Percentiles rank a stretch among this genome's conserved stretches.
Evolutionary conservation across 345 rosid genomes (phyloP).

Genomic region (Salix purpurea): DNA sequence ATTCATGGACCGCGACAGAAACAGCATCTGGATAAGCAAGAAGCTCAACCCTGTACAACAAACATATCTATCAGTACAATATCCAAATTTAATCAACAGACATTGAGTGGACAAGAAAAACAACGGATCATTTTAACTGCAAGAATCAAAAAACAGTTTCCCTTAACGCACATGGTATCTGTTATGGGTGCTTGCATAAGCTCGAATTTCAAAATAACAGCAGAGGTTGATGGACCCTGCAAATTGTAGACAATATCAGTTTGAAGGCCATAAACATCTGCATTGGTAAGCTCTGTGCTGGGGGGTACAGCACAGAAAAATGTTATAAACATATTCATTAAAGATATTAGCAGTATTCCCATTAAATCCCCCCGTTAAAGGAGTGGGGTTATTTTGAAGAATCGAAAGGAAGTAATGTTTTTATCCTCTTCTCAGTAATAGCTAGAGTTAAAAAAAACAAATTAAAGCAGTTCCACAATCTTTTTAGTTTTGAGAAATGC

Average conservation of each 20-base stretch:
- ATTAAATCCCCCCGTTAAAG: background rate
- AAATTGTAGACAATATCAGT: conserved; percentile 12
- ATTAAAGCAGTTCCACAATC: background rate
- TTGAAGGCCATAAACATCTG: background rate
- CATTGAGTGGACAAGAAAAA: background rate
- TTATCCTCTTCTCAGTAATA: background rate
- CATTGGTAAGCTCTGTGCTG: background rate
- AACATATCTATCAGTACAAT: background rate
- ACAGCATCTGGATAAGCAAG: conserved; percentile 49
- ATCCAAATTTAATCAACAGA: background rate
- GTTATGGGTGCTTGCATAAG: conserved; percentile 68
- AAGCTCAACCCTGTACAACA: conserved; percentile 46
- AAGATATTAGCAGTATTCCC: background rate
- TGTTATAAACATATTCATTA: background rate
- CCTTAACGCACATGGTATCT: conserved; percentile 46
- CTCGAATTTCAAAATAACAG: conserved; percentile 87
- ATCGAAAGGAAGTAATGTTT: background rate
- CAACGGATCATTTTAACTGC: background rate
- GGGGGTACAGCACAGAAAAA: background rate
- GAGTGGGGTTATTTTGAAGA: background rate
- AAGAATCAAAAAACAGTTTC: conserved; percentile 9
- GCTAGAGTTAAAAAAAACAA: background rate
- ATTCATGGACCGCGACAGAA: conserved; percentile 75
- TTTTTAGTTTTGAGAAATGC: background rate
- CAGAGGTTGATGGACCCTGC: conserved; percentile 67